phyloP scores from a whole-genome alignment of 306 rosid genomes.

The Pterocarpus santalinus region DNA sequence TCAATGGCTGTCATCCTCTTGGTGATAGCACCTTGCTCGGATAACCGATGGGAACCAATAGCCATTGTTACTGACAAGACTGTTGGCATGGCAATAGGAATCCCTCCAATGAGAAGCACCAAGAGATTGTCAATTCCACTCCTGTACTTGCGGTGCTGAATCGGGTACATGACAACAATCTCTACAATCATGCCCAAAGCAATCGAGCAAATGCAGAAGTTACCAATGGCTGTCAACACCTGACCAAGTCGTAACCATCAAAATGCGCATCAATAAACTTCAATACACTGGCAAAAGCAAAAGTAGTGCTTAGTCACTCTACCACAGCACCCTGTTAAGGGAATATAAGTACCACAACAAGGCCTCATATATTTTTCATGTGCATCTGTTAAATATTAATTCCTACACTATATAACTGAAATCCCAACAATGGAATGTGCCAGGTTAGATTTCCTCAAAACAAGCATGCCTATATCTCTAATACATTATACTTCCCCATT shows the following conservation, averaged over 20 bases:
- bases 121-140: conserved; percentile 85
- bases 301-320: neutral
- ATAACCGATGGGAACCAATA: conserved; percentile 87
- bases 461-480: too few species aligned
- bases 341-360: neutral
- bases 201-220: conserved; percentile 92
- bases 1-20: conserved; percentile 99
- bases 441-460: too few species aligned
- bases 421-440: too few species aligned
- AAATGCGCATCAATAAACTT: conserved; percentile 12
- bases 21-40: conserved; percentile 92
- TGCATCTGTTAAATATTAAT: too few species aligned
- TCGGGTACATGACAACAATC: conserved; percentile 84
- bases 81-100: conserved; percentile 97
- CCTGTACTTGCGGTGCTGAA: conserved; percentile 77
- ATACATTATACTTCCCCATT: too few species aligned
- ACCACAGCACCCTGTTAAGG: neutral
- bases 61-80: conserved; percentile 98
- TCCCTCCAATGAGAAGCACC: conserved; percentile 96
- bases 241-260: conserved; percentile 47
- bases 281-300: neutral
- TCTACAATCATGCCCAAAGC: conserved; percentile 80
- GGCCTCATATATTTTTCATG: too few species aligned
- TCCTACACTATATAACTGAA: too few species aligned
- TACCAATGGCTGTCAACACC: conserved; percentile 93